These are phyloP conservation scores for Limnanthes douglasii DNA, from an alignment of 345 rosid species.

Conservation along the genomic window DNA sequence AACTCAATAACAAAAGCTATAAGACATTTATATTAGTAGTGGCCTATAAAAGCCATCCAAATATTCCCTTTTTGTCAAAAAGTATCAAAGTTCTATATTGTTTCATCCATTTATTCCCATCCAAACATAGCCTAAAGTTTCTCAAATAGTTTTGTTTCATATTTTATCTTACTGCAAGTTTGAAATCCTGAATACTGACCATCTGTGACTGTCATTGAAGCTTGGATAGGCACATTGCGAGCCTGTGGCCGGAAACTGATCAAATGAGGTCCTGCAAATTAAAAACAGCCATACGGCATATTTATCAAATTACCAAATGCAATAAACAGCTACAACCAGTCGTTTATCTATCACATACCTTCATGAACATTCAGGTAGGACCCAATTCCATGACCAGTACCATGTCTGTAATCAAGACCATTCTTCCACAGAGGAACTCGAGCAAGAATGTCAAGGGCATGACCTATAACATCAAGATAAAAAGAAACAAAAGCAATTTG, in stretches of 20 bases:
- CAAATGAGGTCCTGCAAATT: constrained; percentile 75
- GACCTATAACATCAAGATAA: constrained; percentile 25
- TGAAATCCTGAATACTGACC: constrained; percentile 53
- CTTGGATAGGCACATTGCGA: constrained; percentile 77
- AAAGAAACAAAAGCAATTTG: background rate
- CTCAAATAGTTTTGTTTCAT: too few species aligned
- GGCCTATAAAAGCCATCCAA: too few species aligned
- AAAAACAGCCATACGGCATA: constrained; percentile 2
- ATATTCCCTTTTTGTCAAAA: too few species aligned
- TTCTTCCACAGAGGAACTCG: constrained; percentile 77
- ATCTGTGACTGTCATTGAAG: constrained; percentile 97
- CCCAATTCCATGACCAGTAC: constrained; percentile 98
- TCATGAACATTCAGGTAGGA: constrained; percentile 94
- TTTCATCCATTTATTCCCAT: too few species aligned
- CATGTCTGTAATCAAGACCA: constrained; percentile 96
- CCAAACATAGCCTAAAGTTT: too few species aligned
- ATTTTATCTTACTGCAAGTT: too few species aligned
- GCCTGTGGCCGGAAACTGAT: constrained; percentile 83
- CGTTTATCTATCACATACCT: constrained; percentile 31
- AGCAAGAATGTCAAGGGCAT: constrained; percentile 87
- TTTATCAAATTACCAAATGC: background rate
- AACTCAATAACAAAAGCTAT: too few species aligned
- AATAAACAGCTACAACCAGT: constrained; percentile 1
- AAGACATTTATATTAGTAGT: too few species aligned
- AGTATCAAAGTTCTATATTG: too few species aligned